These are phyloP conservation scores for Saccharomycopsis malanga DNA, from an alignment of 805 yeast species.

Conservation along the genomic window DNA sequence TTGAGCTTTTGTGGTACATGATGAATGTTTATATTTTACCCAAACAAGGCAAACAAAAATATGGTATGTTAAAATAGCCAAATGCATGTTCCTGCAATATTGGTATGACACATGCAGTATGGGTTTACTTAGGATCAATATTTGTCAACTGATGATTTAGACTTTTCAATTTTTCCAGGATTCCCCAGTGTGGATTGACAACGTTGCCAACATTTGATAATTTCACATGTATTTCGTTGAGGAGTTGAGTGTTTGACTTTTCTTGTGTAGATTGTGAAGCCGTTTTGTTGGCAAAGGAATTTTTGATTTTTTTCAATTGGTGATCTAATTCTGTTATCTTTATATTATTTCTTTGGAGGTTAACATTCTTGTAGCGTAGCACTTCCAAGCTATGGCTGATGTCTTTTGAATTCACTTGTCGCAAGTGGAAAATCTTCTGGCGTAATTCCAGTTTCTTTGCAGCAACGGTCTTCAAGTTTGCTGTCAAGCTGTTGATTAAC, in stretches of 20 bases:
- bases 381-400: background rate
- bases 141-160: conserved; percentile 3
- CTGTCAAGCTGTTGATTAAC: background rate
- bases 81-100: no score
- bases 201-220: background rate
- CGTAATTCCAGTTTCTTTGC: conserved; percentile 1
- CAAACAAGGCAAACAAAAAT: no score
- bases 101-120: no score
- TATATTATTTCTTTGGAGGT: background rate
- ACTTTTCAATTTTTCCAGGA: conserved; percentile 6
- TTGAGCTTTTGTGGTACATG: background rate
- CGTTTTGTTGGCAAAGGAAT: background rate
- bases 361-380: conserved; percentile 5
- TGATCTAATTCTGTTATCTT: background rate
- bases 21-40: background rate
- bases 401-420: conserved; percentile 1
- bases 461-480: background rate
- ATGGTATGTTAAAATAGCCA: no score
- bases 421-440: conserved; percentile 1
- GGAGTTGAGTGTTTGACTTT: background rate
- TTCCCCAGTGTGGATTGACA: conserved; percentile 12
- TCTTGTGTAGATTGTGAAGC: no score
- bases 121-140: no score
- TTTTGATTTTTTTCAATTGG: background rate
- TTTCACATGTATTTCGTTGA: background rate